phyloP scores from a whole-genome alignment of 108 stramenopile genomes.

The Nitzschia palea region DNA sequence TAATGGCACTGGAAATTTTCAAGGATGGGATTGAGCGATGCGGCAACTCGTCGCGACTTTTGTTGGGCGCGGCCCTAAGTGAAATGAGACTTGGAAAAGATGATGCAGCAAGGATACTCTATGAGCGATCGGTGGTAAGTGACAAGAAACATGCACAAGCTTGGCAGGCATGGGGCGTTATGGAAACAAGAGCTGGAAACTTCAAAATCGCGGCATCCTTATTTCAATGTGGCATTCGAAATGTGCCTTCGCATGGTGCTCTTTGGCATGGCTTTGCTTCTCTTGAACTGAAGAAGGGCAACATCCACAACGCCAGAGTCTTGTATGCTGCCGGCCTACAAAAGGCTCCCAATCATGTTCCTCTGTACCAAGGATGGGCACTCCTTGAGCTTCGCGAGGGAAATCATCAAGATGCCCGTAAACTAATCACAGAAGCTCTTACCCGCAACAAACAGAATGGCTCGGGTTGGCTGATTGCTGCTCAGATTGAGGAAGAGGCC shows the following conservation, averaged over 20 bases:
- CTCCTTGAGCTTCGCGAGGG: conserved; percentile 65
- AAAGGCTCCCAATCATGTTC: conserved; percentile 63
- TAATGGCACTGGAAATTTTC: conserved; percentile 58
- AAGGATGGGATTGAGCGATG: conserved; percentile 61
- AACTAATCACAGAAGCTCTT: conserved; percentile 69
- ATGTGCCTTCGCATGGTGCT: conserved; percentile 67
- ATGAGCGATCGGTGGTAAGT: conserved; percentile 56
- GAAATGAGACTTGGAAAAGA: conserved; percentile 78
- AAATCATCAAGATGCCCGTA: conserved; percentile 62
- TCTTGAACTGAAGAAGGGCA: conserved; percentile 62
- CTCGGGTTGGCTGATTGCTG: conserved; percentile 67
- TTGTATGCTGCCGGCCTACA: conserved; percentile 71
- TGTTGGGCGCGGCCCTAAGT: conserved; percentile 76
- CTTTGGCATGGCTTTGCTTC: conserved; percentile 80
- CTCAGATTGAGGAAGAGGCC: conserved; percentile 34
- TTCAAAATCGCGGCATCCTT: conserved; percentile 61
- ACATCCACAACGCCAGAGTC: conserved; percentile 54
- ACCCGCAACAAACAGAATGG: conserved; percentile 72
- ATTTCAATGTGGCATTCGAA: conserved; percentile 78
- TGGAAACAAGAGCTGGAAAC: conserved; percentile 85
- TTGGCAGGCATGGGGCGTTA: conserved; percentile 90
- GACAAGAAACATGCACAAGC: conserved; percentile 79
- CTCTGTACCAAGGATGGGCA: conserved; percentile 81
- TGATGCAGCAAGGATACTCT: conserved; percentile 58
- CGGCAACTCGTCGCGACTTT: conserved; percentile 68